Conservation (phyloP, 805 yeast species). For the Schwanniomyces yamadae region DNA sequence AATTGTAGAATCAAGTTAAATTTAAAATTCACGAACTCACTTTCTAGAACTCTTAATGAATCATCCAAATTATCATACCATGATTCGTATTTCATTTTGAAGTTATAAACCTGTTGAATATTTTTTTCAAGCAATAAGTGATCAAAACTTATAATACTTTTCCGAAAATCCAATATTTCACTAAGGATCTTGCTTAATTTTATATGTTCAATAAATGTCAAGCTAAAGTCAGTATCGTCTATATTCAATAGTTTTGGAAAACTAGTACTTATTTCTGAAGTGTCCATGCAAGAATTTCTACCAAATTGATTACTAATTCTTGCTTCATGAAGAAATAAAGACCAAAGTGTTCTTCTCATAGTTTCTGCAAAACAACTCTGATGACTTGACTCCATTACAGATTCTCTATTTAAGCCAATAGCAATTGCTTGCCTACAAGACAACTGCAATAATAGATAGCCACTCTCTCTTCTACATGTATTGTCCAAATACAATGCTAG, state of each 20-base stretch:
- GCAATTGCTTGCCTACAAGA: constrained; percentile 6
- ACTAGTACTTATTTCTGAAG: background rate
- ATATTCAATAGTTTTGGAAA: background rate
- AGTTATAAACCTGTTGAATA: background rate
- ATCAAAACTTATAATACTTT: background rate
- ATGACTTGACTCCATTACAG: background rate
- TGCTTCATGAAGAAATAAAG: constrained; percentile 19
- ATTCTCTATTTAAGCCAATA: constrained; percentile 8
- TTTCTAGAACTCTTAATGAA: background rate
- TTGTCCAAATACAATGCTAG: constrained; percentile 45
- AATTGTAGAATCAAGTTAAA: constrained; percentile 3
- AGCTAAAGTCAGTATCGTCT: background rate
- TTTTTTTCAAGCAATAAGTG: background rate
- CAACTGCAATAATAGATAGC: constrained; percentile 5
- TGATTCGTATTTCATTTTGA: background rate
- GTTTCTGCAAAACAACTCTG: background rate
- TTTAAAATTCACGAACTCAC: constrained; percentile 1
- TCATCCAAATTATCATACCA: background rate
- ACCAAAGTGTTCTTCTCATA: background rate
- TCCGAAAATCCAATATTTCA: background rate
- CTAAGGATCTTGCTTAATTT: background rate
- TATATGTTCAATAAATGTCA: background rate
- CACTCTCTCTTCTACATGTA: constrained; percentile 13
- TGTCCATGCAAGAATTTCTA: background rate
- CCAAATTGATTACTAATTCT: constrained; percentile 11